phyloP scores from a whole-genome alignment of 2,329 filamentous ascomycete genomes.

The Tolypocladium sp. region DNA sequence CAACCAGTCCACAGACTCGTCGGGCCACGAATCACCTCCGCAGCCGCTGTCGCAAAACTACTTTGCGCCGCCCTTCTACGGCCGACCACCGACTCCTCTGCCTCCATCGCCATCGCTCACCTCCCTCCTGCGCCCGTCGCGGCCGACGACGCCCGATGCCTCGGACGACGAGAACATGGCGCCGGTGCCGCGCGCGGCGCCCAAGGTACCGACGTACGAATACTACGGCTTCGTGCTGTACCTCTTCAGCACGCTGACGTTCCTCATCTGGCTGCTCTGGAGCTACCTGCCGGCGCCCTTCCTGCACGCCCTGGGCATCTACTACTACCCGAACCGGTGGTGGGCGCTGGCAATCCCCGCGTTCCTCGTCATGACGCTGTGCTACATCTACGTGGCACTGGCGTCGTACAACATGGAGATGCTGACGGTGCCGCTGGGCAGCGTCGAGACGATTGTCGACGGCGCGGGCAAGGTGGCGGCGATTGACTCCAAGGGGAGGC shows the following conservation, averaged over 20 bases:
- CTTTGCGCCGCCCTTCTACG: constrained; percentile 85
- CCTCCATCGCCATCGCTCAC: constrained; percentile 90
- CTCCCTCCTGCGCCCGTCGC: constrained; percentile 78
- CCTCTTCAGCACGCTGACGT: constrained; percentile 74
- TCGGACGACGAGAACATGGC: constrained; percentile 84
- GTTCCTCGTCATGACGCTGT: constrained; percentile 77
- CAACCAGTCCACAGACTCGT: constrained; percentile 21
- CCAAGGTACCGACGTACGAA: constrained; percentile 97
- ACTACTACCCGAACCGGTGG: constrained; percentile 97
- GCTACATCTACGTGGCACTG: constrained; percentile 91
- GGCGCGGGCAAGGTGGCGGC: constrained; percentile 79
- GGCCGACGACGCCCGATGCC: constrained; percentile 88
- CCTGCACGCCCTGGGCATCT: constrained; percentile 84
- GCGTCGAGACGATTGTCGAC: constrained; percentile 85
- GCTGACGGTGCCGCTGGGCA: constrained; percentile 69
- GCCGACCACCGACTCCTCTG: constrained; percentile 86
- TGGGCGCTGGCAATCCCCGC: constrained; percentile 90
- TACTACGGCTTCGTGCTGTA: constrained; percentile 99
- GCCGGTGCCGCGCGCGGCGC: constrained; percentile 75
- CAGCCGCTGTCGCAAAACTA: constrained; percentile 42
- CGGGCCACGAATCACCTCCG: constrained; percentile 27
- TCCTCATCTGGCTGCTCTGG: constrained; percentile 68
- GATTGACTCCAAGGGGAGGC: constrained; percentile 60
- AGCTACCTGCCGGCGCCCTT: constrained; percentile 87
- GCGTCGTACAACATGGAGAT: constrained; percentile 86